Conservation (phyloP, 2,329 filamentous ascomycete genomes). For the Ceratocystis cubensis region DNA sequence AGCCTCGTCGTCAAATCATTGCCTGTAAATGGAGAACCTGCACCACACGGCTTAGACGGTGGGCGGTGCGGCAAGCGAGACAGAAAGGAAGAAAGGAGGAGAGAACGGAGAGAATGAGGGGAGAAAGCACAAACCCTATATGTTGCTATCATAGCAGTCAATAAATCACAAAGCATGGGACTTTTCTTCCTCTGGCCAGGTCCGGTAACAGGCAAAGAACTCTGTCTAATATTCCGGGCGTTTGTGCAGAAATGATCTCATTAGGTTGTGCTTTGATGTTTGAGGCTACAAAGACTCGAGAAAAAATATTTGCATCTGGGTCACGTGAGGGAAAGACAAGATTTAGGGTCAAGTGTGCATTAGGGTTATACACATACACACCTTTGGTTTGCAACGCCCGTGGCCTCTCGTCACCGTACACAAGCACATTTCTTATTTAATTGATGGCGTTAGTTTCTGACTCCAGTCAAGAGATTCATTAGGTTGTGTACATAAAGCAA, state of each 20-base stretch:
- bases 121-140: neutral
- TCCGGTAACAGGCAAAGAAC: neutral
- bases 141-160: neutral
- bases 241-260: neutral
- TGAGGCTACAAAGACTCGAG: neutral
- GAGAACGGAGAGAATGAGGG: neutral
- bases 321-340: neutral
- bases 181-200: neutral
- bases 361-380: no score
- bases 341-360: accelerated
- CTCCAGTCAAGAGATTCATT: no score
- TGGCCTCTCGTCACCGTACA: no score
- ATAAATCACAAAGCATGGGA: neutral
- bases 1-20: neutral
- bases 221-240: neutral
- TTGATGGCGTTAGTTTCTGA: no score
- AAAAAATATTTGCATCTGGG: neutral
- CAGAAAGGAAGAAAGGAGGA: neutral
- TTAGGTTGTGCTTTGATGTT: neutral
- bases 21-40: neutral
- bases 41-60: neutral
- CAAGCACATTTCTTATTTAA: no score
- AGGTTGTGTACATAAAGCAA: neutral
- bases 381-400: no score
- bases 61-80: neutral